These are phyloP conservation scores for Penicillium dipodomyicola DNA, from an alignment of 495 filamentous ascomycete species.

Conservation along the genomic window DNA sequence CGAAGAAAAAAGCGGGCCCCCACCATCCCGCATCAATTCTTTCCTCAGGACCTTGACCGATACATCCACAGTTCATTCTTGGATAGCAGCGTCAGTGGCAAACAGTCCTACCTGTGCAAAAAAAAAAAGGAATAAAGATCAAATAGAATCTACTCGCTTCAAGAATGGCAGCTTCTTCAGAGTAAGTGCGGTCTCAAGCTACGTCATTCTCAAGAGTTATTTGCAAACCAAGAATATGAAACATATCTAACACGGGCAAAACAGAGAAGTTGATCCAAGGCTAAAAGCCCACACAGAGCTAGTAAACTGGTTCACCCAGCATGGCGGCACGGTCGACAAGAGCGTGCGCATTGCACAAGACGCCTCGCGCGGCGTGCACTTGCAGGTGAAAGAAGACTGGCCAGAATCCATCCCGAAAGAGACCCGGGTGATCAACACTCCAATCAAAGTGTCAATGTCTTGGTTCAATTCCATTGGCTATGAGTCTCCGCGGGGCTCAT, in stretches of 20 bases:
- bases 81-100: background rate
- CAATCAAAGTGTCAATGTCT: slow-evolving; percentile 48
- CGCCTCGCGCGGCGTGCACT: slow-evolving; percentile 45
- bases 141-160: background rate
- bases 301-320: slow-evolving; percentile 40
- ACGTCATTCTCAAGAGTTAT: slow-evolving; percentile 5
- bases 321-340: slow-evolving; percentile 45
- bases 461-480: slow-evolving; percentile 51
- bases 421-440: slow-evolving; percentile 44
- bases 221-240: background rate
- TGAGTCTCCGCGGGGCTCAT: slow-evolving; percentile 17
- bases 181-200: background rate
- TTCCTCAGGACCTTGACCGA: slow-evolving; percentile 5
- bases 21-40: slow-evolving; percentile 16
- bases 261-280: slow-evolving; percentile 15
- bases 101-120: background rate
- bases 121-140: background rate
- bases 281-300: slow-evolving; percentile 35
- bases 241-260: slow-evolving; percentile 14
- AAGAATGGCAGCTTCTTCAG: slow-evolving; percentile 3
- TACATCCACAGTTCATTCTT: background rate
- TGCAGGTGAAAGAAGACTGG: slow-evolving; percentile 39
- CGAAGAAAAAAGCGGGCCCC: slow-evolving; percentile 11
- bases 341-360: slow-evolving; percentile 42
- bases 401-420: slow-evolving; percentile 25